Evolutionary conservation across 305 asterid genomes (phyloP).

Genomic region (Caryopteris hybrid): DNA sequence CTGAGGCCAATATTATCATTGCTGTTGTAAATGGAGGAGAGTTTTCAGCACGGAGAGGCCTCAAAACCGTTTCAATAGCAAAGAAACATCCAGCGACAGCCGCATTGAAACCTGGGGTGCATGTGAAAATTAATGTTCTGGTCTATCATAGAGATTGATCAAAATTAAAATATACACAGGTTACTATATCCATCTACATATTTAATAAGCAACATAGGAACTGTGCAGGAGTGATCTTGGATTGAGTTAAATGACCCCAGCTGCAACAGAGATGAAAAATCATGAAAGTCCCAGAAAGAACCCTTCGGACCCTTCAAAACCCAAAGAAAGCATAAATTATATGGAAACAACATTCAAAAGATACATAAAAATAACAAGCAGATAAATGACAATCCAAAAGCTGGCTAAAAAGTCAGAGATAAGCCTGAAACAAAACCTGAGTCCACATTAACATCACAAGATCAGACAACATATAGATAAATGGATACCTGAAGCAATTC

Average conservation of each 20-base stretch:
- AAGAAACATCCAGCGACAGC: conserved; percentile 99
- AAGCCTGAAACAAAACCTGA: not conserved
- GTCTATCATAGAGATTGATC: not conserved
- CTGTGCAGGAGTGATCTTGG: not conserved
- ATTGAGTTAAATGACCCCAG: not conserved
- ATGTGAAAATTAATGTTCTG: conserved; percentile 13
- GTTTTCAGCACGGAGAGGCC: conserved; percentile 97
- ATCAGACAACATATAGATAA: conserved; percentile 11
- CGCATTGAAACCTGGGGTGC: conserved; percentile 84
- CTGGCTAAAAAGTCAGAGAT: not conserved
- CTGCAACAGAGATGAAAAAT: not conserved
- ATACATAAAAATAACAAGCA: not conserved
- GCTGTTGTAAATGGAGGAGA: conserved; percentile 99
- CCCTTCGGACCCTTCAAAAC: not conserved
- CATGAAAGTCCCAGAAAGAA: not conserved
- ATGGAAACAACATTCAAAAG: not conserved
- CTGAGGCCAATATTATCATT: conserved; percentile 99
- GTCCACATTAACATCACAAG: not conserved
- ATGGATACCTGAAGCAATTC: conserved; percentile 85
- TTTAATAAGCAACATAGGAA: not conserved
- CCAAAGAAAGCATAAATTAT: not conserved
- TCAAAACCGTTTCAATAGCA: conserved; percentile 96
- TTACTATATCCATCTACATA: conserved; percentile 1
- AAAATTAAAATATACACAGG: not conserved
- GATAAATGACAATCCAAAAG: not conserved